A percentile compares a stretch with the other conserved stretches of the same genome.
Evolutionary conservation across 192 early-diverging fungal species (phyloP).

Genomic region (Coemansia asiatica): DNA sequence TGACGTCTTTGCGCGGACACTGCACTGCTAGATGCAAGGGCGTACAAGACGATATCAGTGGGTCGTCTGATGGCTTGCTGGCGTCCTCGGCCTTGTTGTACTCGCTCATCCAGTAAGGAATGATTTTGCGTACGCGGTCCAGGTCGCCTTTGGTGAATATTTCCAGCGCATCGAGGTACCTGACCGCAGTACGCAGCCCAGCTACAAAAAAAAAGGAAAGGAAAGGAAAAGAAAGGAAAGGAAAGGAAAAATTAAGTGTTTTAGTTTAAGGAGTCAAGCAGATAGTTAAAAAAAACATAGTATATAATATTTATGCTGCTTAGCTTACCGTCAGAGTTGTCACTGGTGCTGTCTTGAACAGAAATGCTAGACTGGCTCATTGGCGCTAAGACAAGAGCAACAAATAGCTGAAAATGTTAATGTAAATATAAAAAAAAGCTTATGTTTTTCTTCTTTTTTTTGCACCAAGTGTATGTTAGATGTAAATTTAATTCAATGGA

Average conservation of each 20-base stretch:
- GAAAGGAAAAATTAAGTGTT: not conserved
- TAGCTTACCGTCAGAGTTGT: not conserved
- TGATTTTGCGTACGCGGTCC: slow-evolving; percentile 25
- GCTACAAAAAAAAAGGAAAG: not conserved
- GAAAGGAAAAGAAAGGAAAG: not conserved
- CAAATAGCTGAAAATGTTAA: not conserved
- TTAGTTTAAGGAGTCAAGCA: too few relatives aligned
- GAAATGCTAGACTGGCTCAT: slow-evolving; percentile 9
- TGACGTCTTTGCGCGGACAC: slow-evolving; percentile 61
- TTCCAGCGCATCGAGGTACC: slow-evolving; percentile 52
- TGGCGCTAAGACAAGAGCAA: not conserved
- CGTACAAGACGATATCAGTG: slow-evolving; percentile 40
- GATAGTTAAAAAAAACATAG: too few relatives aligned
- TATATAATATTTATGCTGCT: too few relatives aligned
- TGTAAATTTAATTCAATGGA: not conserved
- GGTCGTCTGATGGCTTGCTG: not conserved
- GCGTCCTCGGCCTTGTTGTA: slow-evolving; percentile 19
- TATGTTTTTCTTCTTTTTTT: too few relatives aligned
- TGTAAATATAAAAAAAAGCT: not conserved
- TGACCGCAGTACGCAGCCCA: slow-evolving; percentile 6
- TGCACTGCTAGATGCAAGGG: slow-evolving; percentile 64
- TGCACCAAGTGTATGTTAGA: too few relatives aligned
- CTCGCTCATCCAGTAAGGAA: slow-evolving; percentile 44
- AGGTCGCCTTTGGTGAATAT: slow-evolving; percentile 45
- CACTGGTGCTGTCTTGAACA: not conserved